Percentiles rank a stretch among this genome's conserved stretches.
Evolutionary conservation across 495 filamentous ascomycete species (phyloP).

Genomic region (Talaromyces liani): DNA sequence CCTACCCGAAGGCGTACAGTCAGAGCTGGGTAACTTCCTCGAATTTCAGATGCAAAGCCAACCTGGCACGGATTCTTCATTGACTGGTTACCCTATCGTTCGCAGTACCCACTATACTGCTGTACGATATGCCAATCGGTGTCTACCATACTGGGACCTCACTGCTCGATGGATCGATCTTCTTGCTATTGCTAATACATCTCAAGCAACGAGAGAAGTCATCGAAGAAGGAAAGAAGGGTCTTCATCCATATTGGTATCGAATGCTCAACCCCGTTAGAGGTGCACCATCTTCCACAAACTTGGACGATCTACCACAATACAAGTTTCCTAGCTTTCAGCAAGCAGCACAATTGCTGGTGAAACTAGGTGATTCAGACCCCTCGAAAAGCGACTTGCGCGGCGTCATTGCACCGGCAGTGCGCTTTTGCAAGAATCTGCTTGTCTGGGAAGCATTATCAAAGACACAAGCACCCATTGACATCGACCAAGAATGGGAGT

Average conservation of each 20-base stretch:
- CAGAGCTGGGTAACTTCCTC: conserved; percentile 52
- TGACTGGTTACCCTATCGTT: conserved; percentile 34
- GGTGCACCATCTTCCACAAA: conserved; percentile 8
- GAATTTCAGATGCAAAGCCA: conserved; percentile 57
- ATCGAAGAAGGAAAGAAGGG: conserved; percentile 87
- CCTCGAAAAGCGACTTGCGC: conserved; percentile 11
- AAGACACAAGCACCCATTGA: conserved; percentile 40
- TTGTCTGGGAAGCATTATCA: conserved; percentile 63
- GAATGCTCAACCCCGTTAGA: conserved; percentile 49
- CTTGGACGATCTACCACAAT: conserved; percentile 23
- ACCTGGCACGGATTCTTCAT: conserved; percentile 37
- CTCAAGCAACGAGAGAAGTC: conserved; percentile 66
- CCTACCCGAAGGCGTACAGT: conserved; percentile 33
- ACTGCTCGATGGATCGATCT: conserved; percentile 83
- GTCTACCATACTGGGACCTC: conserved; percentile 70
- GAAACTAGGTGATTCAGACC: neutral
- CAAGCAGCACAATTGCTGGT: conserved; percentile 26
- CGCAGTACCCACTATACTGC: conserved; percentile 71
- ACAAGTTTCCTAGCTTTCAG: conserved; percentile 39
- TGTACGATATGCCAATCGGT: conserved; percentile 87
- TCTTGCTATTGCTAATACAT: conserved; percentile 57
- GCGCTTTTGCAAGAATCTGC: conserved; percentile 62
- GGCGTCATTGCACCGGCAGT: conserved; percentile 52
- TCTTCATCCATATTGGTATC: conserved; percentile 73
- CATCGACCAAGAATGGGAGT: conserved; percentile 79